phyloP scores from a whole-genome alignment of 2,329 filamentous ascomycete genomes.

The Trichoderma semiorbis region DNA sequence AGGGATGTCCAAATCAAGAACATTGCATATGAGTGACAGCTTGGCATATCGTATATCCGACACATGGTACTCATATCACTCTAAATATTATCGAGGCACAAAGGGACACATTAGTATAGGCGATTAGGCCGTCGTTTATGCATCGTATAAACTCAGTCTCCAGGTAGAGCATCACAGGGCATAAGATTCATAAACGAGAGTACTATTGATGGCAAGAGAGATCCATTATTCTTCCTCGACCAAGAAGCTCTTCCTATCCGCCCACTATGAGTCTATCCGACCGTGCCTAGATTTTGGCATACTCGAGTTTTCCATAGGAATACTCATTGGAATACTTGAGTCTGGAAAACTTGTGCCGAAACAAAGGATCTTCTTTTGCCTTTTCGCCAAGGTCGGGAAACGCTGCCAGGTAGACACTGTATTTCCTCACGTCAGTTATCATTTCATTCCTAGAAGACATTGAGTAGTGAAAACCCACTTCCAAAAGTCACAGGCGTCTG shows the following conservation, averaged over 20 bases:
- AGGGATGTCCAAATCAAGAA: background rate
- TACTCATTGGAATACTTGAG: background rate
- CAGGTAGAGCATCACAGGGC: too few species aligned
- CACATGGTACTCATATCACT: rapidly evolving
- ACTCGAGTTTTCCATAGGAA: too few species aligned
- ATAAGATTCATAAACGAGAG: too few species aligned
- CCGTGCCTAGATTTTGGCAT: background rate
- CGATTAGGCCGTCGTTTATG: too few species aligned
- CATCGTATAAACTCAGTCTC: too few species aligned
- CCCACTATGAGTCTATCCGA: background rate
- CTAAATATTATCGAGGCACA: background rate
- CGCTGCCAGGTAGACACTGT: background rate
- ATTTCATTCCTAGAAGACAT: background rate
- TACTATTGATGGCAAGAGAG: background rate
- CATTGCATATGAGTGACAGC: background rate
- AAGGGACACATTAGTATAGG: background rate
- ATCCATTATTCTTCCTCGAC: background rate
- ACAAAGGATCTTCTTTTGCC: background rate
- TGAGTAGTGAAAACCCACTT: background rate
- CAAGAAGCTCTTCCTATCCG: background rate
- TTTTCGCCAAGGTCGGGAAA: background rate
- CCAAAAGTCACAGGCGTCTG: background rate
- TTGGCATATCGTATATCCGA: background rate
- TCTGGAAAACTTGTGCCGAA: background rate
- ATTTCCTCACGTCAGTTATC: background rate